phyloP scores from a whole-genome alignment of 129 eudicot genomes.

The Chrysanthemum lavandulifolium region DNA sequence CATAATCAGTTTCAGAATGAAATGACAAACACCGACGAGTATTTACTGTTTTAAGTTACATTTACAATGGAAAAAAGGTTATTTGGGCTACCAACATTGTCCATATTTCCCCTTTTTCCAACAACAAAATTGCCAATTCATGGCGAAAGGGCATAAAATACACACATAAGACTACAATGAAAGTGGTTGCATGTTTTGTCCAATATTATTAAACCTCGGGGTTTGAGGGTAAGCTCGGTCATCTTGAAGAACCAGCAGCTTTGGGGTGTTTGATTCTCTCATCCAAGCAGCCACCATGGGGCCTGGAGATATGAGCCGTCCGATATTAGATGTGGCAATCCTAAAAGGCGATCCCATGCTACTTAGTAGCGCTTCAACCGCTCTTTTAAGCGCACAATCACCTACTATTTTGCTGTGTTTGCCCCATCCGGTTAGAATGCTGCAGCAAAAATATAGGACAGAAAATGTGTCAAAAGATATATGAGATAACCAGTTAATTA shows the following conservation, averaged over 20 bases:
- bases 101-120: conserved; percentile 18
- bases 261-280: conserved; percentile 68
- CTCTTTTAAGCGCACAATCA: conserved; percentile 81
- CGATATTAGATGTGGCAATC: conserved; percentile 74
- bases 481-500: not conserved
- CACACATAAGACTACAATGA: conserved; percentile 38
- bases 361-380: conserved; percentile 67
- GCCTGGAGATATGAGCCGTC: conserved; percentile 82
- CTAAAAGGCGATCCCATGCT: conserved; percentile 84
- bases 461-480: conserved; percentile 16
- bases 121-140: conserved; percentile 27
- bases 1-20: not conserved
- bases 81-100: not conserved
- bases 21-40: not conserved
- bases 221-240: conserved; percentile 46
- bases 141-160: not conserved
- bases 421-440: conserved; percentile 98
- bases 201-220: conserved; percentile 10
- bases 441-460: conserved; percentile 27
- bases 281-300: conserved; percentile 83
- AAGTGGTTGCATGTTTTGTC: conserved; percentile 39
- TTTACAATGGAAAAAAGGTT: conserved; percentile 18
- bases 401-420: conserved; percentile 97
- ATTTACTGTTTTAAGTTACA: conserved; percentile 29
- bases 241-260: conserved; percentile 80